Base-by-base conservation (phyloP, 805 yeast genomes). In the Candida golubevii region DNA sequence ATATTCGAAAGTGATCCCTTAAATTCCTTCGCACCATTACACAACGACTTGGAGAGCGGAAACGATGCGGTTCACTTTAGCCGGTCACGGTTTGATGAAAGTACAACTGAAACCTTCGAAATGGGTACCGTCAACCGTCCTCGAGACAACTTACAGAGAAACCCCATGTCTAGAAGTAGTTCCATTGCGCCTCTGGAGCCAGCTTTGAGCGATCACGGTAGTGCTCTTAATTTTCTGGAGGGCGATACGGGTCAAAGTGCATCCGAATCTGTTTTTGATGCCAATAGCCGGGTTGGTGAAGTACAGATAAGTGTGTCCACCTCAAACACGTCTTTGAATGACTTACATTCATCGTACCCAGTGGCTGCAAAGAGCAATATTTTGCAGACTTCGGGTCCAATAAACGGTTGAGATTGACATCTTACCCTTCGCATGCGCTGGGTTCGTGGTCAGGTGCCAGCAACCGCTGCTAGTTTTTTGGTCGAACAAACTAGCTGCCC, bases 211-310 rank as follows among this genome's bases (percentile, higher is more conserved):
- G 33, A 36, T 7, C 38, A n/a, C 26, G 32, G 35, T 33, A 33
- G 14, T n/a, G 36, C 10, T 5, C 38, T 43, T 23, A 41, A 41
- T 10, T 26, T 46, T 26, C 45, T 48, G 45, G 56, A 51, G 14
- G 48, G 61, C 8, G 64, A 69, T 11, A 56, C 68, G 32, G 71
- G 67, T 36, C 60, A 61, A 42, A 62, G 69, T 43, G 63, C 68
- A 11, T 53, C 69, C n/a, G 68, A 68, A 26, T 67, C 72, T 33
- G 71, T 71, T 4, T 71, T 71, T 56, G 67, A 63, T 36, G 36
- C 30, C 3, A 56, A 50, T 18, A 65, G 62, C 18, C 57, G 46
- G 27, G 66, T 57, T 18, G 55, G 49, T n/a, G 46, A 45, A 14
- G 52, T 53, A 26, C 59, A 57, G 30, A 54, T 60, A 29, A 61